phyloP scores from a whole-genome alignment of 257 asterid genomes.

The Solanum dulcamara region DNA sequence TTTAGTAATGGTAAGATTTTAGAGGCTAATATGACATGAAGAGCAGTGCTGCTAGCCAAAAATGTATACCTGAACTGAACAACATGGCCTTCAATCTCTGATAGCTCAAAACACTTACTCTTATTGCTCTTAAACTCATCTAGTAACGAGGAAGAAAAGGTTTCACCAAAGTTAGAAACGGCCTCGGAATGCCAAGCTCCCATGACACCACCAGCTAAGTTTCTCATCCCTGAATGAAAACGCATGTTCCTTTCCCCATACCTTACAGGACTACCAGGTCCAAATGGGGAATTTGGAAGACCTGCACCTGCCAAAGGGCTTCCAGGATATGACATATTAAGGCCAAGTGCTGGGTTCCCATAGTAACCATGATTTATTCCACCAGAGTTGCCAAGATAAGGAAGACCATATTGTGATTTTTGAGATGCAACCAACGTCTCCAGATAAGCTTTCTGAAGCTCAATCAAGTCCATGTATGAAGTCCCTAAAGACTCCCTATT shows the following conservation, averaged over 20 bases:
- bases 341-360: conserved; percentile 39
- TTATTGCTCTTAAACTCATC: conserved; percentile 74
- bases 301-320: conserved; percentile 30
- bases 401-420: conserved; percentile 44
- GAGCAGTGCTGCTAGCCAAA: background rate
- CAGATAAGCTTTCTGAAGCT: conserved; percentile 50
- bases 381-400: conserved; percentile 23
- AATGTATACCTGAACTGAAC: conserved; percentile 65
- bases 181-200: conserved; percentile 49
- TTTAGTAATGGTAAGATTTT: background rate
- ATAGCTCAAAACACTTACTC: conserved; percentile 57
- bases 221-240: conserved; percentile 35
- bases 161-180: conserved; percentile 36
- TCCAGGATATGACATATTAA: conserved; percentile 40
- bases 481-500: conserved; percentile 27
- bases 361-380: conserved; percentile 32
- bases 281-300: conserved; percentile 33
- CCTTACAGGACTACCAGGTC: conserved; percentile 37
- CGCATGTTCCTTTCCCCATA: conserved; percentile 33
- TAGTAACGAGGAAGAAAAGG: conserved; percentile 40
- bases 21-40: background rate
- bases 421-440: conserved; percentile 35
- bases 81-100: conserved; percentile 77
- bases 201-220: conserved; percentile 27
- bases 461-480: conserved; percentile 39